A percentile compares a stretch with the other conserved stretches of the same genome.
Conservation (phyloP, 2,329 filamentous ascomycete genomes). For the Paecilomyces niveus region DNA sequence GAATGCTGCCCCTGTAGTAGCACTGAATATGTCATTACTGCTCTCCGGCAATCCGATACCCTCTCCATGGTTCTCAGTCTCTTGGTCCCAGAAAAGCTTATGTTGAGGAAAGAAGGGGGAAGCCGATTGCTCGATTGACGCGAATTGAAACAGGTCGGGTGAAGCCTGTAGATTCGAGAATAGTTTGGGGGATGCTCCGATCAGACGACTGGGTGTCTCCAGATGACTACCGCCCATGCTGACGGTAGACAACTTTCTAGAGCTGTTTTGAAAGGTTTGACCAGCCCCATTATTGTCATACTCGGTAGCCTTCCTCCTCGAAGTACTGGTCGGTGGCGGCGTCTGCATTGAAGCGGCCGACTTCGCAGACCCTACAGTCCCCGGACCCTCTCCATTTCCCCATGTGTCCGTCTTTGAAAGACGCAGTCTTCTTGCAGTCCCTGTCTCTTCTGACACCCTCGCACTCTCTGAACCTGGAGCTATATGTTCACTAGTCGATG, state of each 20-base stretch:
- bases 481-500: conserved; percentile 3
- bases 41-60: conserved; percentile 11
- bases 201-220: conserved; percentile 38
- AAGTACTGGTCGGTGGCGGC: conserved; percentile 54
- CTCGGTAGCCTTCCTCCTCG: conserved; percentile 39
- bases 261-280: conserved; percentile 3
- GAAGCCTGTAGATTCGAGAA: conserved; percentile 51
- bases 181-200: conserved; percentile 40
- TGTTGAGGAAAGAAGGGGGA: conserved; percentile 53
- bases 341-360: conserved; percentile 51
- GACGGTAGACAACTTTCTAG: conserved; percentile 13
- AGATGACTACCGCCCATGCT: conserved; percentile 25
- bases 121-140: conserved; percentile 45
- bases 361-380: conserved; percentile 28
- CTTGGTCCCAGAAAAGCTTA: conserved; percentile 44
- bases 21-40: conserved; percentile 16
- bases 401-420: conserved; percentile 18
- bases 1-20: conserved; percentile 10
- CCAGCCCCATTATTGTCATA: conserved; percentile 18
- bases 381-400: conserved; percentile 23
- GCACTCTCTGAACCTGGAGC: conserved; percentile 10
- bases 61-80: conserved; percentile 19
- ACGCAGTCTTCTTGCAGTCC: conserved; percentile 26
- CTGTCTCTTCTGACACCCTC: conserved; percentile 20
- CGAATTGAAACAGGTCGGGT: conserved; percentile 49